Evolutionary conservation across 106 monocot genomes (phyloP).

Genomic region (Platanthera zijinensis): DNA sequence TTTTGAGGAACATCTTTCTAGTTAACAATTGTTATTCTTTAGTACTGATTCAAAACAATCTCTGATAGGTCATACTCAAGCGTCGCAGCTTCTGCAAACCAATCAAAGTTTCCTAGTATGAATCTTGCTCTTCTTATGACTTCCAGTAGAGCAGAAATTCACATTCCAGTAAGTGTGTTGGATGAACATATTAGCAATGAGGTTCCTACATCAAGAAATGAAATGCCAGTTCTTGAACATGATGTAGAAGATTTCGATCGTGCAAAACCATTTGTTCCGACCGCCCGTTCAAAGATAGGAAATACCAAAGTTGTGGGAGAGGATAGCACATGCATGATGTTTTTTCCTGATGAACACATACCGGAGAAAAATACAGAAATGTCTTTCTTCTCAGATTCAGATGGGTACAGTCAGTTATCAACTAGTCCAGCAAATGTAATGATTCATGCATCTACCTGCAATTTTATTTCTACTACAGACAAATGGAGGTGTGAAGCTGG

Average conservation of each 20-base stretch:
- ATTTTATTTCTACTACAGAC: background rate
- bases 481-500: background rate
- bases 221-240: background rate
- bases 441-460: background rate
- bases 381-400: background rate
- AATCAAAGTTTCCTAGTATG: background rate
- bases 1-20: background rate
- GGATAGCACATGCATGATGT: background rate
- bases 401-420: background rate
- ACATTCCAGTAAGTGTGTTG: background rate
- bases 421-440: background rate
- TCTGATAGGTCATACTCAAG: conserved; percentile 8
- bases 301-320: background rate
- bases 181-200: conserved; percentile 5
- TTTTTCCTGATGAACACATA: background rate
- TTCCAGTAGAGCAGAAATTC: background rate
- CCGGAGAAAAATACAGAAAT: background rate
- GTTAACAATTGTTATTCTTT: conserved; percentile 1
- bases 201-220: background rate
- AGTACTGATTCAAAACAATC: background rate
- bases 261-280: background rate
- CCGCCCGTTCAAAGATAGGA: background rate
- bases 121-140: background rate
- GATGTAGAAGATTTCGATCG: background rate
- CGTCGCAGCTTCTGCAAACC: conserved; percentile 1